Conservation (phyloP, 2,329 filamentous ascomycete species). For the Aspergillus sclerotialis region DNA sequence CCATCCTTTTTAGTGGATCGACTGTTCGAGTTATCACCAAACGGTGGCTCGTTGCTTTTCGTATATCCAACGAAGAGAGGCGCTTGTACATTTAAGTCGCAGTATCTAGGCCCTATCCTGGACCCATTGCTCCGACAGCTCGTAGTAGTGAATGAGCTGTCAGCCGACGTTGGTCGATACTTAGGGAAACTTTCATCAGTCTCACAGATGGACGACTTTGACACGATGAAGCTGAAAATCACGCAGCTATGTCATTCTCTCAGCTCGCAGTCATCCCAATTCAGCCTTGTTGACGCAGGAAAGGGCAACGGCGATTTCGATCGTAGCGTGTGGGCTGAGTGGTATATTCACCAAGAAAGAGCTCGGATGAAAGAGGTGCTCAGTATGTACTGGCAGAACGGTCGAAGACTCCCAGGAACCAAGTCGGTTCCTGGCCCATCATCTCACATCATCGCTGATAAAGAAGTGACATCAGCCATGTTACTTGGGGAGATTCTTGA, state of each 20-base stretch:
- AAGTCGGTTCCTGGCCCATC: constrained; percentile 19
- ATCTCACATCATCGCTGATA: constrained; percentile 25
- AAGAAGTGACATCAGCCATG: constrained; percentile 47
- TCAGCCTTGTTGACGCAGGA: constrained; percentile 43
- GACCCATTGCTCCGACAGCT: constrained; percentile 55
- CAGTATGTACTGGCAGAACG: constrained; percentile 35
- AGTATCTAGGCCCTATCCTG: constrained; percentile 55
- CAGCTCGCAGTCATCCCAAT: constrained; percentile 32
- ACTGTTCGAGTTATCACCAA: constrained; percentile 51
- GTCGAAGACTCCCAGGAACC: constrained; percentile 24
- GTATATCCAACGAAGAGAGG: constrained; percentile 56
- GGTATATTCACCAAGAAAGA: constrained; percentile 61
- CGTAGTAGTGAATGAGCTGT: constrained; percentile 52
- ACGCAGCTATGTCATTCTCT: constrained; percentile 32
- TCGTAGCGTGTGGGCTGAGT: constrained; percentile 53
- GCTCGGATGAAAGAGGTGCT: constrained; percentile 49
- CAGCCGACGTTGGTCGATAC: constrained; percentile 48
- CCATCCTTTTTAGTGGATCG: constrained; percentile 56
- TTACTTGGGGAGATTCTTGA: constrained; percentile 54
- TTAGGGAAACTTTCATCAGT: constrained; percentile 51
- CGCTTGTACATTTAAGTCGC: constrained; percentile 50
- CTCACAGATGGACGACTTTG: constrained; percentile 49
- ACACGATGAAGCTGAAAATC: constrained; percentile 41
- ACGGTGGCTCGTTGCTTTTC: constrained; percentile 53
- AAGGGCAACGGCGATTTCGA: constrained; percentile 46